Base-by-base conservation (phyloP, 2,329 filamentous ascomycete species). In the Monilinia vaccinii-corymbosi region DNA sequence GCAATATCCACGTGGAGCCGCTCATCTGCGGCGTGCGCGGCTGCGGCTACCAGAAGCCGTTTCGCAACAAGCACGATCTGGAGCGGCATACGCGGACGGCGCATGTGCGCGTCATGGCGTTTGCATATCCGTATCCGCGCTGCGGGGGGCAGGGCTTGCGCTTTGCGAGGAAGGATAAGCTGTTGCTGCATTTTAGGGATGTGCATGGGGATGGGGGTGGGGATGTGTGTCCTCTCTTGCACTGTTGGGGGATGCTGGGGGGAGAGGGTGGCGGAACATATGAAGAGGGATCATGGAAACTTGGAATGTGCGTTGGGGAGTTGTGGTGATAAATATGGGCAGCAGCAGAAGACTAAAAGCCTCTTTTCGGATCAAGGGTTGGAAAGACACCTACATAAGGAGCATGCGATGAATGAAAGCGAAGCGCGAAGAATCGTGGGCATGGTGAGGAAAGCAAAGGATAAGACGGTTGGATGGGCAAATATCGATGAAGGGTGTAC, bases 1-100 rank as follows among this genome's bases (percentile, higher is more conserved):
- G 25, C 9, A 58, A 58, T 9, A 58, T 58, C 23, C 56, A 58
- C n/a, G 11, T 58, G 5, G 2, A n/a, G 11, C 56, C 56, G 1
- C 23, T 58, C 5, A 13, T 52, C 4, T 58, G 56, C 44, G 47
- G n/a, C 5, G 7, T 28, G 2, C 10, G 3, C 7, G 56, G 56
- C 3, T 58, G 56, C 1, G 56, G 56, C 2, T 58, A 52, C 32
- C 56, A 58, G 25, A 58, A 52, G 34, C 56, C 56, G 13, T 58
- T 58, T 23, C 31, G 56, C 9, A 58, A 58, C 21, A 58, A 58
- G 21, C 25, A 58, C 45, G 56, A 58, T 13, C 21, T 58, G 38
- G 56, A 58, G 14, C 13, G 56, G 3, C 56, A 58, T 25, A 34
- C 21, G 21, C 34, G 21, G 18, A 58, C 56, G 9, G 36, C 38